Conservation (phyloP, 768 basidiomycete species). For the Glaciozyma martinii region DNA sequence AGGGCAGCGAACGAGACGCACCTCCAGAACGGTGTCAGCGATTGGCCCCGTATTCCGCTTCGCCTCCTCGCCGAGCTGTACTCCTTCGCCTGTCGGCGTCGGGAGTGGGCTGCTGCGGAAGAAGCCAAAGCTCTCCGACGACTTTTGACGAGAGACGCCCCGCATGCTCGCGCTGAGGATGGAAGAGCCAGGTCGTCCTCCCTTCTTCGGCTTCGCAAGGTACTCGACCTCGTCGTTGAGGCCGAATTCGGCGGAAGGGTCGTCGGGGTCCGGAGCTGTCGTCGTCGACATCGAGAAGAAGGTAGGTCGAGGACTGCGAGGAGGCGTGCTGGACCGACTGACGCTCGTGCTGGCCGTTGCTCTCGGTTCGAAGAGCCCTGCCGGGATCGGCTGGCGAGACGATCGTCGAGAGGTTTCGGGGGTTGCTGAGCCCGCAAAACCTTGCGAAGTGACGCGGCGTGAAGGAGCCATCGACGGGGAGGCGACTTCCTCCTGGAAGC, state of each 20-base stretch:
- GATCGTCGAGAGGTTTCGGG: neutral
- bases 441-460: conserved; percentile 4
- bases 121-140: conserved; percentile 3
- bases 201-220: conserved; percentile 15
- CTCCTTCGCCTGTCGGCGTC: conserved; percentile 3
- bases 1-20: too few relatives aligned
- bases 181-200: neutral
- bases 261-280: conserved; percentile 10
- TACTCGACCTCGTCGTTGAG: neutral
- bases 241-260: neutral
- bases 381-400: conserved; percentile 1
- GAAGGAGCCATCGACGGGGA: neutral
- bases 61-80: neutral
- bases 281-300: neutral
- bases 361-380: neutral
- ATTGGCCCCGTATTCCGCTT: neutral
- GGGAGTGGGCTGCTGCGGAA: neutral
- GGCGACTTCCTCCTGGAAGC: conserved; percentile 13
- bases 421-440: neutral
- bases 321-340: neutral
- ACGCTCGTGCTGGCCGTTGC: neutral
- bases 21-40: too few relatives aligned
- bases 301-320: neutral
- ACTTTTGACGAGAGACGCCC: conserved; percentile 12
- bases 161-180: conserved; percentile 8